Percentiles rank a stretch among this genome's conserved stretches.
phyloP scores from a whole-genome alignment of 768 basidiomycete genomes.

The Mycena indigotica region DNA sequence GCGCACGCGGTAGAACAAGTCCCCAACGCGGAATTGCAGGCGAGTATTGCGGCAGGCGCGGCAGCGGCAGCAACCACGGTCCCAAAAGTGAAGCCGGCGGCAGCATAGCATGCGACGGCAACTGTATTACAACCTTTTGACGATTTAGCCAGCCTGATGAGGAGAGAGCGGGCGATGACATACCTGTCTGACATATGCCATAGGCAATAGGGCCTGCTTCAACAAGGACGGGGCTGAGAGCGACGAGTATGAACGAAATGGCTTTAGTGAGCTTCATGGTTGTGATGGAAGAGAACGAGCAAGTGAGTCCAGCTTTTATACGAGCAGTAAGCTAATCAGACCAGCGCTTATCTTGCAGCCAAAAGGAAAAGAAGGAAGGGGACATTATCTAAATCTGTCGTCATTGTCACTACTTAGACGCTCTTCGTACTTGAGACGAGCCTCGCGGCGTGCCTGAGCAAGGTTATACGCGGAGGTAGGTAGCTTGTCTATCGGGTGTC shows the following conservation, averaged over 20 bases:
- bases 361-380: neutral
- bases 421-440: neutral
- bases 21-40: slow-evolving; percentile 45
- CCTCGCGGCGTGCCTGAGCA: neutral
- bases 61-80: slow-evolving; percentile 39
- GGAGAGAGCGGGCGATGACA: no score
- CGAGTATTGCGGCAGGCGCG: slow-evolving; percentile 39
- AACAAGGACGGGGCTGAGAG: no score
- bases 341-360: neutral
- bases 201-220: no score
- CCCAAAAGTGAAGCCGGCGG: slow-evolving; percentile 42
- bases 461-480: neutral
- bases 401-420: neutral
- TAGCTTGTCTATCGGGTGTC: slow-evolving; percentile 3
- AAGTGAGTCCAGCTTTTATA: no score
- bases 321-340: no score
- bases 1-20: slow-evolving; percentile 45
- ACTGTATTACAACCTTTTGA: slow-evolving; percentile 37
- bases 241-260: no score
- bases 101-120: slow-evolving; percentile 45
- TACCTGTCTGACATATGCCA: no score
- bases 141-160: neutral
- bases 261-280: no score
- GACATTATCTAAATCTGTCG: neutral
- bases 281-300: no score